Evolutionary conservation across 345 rosid genomes (phyloP).

Genomic region (Nephelium lappaceum): DNA sequence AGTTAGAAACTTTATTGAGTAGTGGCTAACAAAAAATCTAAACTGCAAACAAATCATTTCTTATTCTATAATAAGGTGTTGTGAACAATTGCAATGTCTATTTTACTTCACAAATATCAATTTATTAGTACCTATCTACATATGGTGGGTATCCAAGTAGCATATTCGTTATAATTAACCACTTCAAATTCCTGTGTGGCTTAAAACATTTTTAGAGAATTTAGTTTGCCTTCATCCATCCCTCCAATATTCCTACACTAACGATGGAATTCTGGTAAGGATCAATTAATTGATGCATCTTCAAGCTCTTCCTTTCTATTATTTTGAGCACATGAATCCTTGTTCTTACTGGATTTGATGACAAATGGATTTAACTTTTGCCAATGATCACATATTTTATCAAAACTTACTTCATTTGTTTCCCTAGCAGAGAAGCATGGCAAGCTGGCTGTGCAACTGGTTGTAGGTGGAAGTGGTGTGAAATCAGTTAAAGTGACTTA

Average conservation of each 20-base stretch:
- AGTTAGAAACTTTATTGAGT: background rate
- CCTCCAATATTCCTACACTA: background rate
- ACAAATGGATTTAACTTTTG: constrained; percentile 6
- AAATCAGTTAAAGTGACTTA: constrained; percentile 55
- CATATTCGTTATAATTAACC: background rate
- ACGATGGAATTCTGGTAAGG: background rate
- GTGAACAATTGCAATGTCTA: background rate
- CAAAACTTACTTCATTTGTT: constrained; percentile 64
- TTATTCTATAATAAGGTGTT: background rate
- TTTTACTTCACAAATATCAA: background rate
- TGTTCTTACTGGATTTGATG: background rate
- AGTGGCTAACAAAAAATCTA: background rate
- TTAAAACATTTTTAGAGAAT: background rate
- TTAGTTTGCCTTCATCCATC: background rate
- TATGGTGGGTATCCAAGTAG: background rate
- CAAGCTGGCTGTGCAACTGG: constrained; percentile 64
- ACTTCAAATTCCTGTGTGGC: background rate
- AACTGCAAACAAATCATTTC: background rate
- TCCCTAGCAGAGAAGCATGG: constrained; percentile 65
- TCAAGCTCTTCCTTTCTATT: background rate
- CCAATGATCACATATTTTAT: constrained; percentile 43
- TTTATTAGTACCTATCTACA: background rate
- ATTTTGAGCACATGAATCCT: constrained; percentile 3
- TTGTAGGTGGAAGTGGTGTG: constrained; percentile 74
- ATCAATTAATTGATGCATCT: background rate